A percentile compares a stretch with the other conserved stretches of the same genome.
These are phyloP conservation scores for Aphanomyces euteiches DNA, from an alignment of 352 stramenopile genomes.

Conservation along the genomic window DNA sequence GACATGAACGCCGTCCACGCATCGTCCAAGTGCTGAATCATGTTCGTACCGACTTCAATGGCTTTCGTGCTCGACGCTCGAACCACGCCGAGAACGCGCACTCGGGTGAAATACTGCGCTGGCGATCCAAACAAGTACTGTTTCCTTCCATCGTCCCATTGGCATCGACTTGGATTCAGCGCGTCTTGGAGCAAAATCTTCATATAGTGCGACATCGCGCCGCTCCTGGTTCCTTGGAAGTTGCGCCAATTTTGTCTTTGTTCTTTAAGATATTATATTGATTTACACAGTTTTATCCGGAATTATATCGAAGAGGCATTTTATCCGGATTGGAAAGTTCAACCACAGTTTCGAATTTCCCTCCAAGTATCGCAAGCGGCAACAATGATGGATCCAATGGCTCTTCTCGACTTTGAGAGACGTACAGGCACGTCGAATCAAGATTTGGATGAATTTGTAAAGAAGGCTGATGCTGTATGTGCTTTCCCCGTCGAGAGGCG, in stretches of 20 bases:
- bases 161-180: slow-evolving; percentile 1
- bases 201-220: slow-evolving; percentile 24
- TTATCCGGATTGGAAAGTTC: background rate
- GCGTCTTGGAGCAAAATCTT: slow-evolving; percentile 25
- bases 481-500: slow-evolving; percentile 6
- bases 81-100: slow-evolving; percentile 23
- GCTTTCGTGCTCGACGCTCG: background rate
- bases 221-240: background rate
- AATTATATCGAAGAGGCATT: background rate
- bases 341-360: background rate
- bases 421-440: slow-evolving; percentile 55
- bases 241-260: background rate
- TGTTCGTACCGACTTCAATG: slow-evolving; percentile 23
- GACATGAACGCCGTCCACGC: background rate
- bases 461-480: slow-evolving; percentile 63
- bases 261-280: background rate
- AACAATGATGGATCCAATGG: slow-evolving; percentile 21
- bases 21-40: background rate
- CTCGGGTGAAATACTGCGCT: slow-evolving; percentile 17
- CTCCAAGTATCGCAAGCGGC: background rate
- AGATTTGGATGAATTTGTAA: slow-evolving; percentile 69
- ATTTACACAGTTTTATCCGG: slow-evolving; percentile 12
- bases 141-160: slow-evolving; percentile 25
- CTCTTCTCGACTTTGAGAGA: slow-evolving; percentile 62
- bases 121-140: slow-evolving; percentile 14